Evolutionary conservation across 2,329 filamentous ascomycete genomes (phyloP), one percentile per base, ranked within the genome.

Genomic region (Drechslerella coelobrocha): DNA sequence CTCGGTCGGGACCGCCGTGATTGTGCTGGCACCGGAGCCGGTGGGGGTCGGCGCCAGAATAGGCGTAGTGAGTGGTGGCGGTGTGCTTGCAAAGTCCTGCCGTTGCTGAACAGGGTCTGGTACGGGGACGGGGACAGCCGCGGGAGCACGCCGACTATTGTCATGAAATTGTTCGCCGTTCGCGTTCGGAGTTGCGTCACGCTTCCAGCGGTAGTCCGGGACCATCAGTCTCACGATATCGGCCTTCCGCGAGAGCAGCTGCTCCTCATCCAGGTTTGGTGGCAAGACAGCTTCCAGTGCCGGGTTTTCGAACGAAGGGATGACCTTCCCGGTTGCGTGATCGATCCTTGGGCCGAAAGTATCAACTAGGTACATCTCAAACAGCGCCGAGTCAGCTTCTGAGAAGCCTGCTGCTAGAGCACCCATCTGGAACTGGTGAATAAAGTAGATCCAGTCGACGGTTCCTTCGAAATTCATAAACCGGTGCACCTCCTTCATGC

Each of bases 391-490:
- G 34, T 71, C 66, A 17, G 24, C 17, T 12, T 34, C 21, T 0
- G 59, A 63, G 48, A 71, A 71, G 41, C 43, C 41, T 10, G 53
- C 66, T 12, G 53, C 53, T 0, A 55, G 6, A 10, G 66, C 47
- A 7, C 59, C 66, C 2, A 71, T 17, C 12, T 54, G 37, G 14
- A 71, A 37, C 50, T 71, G 66, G 12, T 63, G 37, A 17, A 53
- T 63, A 48, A 71, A 71, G 34, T 63, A 71, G 10, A 52, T 52
- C 66, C 66, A 71, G 24, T 71, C 66, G n/a, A 50, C 57, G 52
- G 53, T 59, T n/a, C 48, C 23, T 24, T 29, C 29, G 9, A 71
- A 48, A 27, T 71, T 41, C 66, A 71, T 71, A 10, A 59, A 71
- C 7, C 56, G 51, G 53, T 71, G 66, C 19, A 71, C 51, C 17